phyloP scores from a whole-genome alignment of 768 basidiomycete species.

The Coprinopsis sp. region DNA sequence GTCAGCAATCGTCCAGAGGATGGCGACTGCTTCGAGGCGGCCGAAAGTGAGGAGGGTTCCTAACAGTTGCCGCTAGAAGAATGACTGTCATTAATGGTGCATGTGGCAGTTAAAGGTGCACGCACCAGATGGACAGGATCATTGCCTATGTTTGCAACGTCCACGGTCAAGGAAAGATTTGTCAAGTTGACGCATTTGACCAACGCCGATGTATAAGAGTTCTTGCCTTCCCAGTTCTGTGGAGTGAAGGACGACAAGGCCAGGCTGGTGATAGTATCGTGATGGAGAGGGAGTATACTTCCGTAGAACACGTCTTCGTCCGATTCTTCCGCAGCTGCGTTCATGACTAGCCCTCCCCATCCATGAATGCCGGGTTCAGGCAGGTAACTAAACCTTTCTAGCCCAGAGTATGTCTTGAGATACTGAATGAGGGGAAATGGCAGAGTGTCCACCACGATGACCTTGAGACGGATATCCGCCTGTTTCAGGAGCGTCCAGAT shows the following conservation, averaged over 20 bases:
- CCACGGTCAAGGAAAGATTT: neutral
- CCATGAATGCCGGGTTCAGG: neutral
- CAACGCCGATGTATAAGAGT: neutral
- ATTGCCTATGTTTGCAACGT: neutral
- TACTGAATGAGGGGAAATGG: neutral
- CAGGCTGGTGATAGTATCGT: neutral
- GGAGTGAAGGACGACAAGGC: neutral
- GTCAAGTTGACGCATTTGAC: neutral
- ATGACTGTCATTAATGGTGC: neutral
- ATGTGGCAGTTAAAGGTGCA: neutral
- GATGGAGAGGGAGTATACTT: neutral
- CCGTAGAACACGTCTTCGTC: constrained; percentile 1
- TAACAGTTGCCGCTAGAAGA: neutral
- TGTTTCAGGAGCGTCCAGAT: constrained; percentile 3
- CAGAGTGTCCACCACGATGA: constrained; percentile 1
- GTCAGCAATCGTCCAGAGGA: neutral
- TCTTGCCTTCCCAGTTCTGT: neutral
- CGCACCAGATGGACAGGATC: neutral
- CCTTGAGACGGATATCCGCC: constrained; percentile 3
- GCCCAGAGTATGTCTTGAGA: constrained; percentile 3
- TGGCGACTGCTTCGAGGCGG: neutral
- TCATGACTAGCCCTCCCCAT: neutral
- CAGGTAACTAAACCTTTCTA: constrained; percentile 1
- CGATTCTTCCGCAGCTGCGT: neutral
- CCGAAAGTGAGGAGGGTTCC: neutral